phyloP scores from a whole-genome alignment of 495 filamentous ascomycete species.

The Beverwykella pulmonaria region DNA sequence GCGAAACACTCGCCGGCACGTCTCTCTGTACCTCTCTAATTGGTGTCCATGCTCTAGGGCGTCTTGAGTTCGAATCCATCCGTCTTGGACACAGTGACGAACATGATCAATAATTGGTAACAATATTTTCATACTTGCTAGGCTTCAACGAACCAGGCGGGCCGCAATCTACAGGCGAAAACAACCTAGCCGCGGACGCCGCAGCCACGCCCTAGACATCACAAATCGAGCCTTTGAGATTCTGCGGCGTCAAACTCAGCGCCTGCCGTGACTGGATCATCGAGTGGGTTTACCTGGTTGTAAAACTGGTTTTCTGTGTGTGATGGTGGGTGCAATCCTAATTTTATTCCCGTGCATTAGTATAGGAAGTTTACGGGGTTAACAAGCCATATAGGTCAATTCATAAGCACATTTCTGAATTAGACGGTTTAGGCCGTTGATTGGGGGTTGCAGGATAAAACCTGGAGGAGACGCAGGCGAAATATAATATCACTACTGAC shows the following conservation, averaged over 20 bases:
- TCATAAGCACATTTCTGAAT: slow-evolving; percentile 60
- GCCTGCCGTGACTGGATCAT: slow-evolving; percentile 43
- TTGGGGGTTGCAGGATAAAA: slow-evolving; percentile 57
- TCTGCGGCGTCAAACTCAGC: slow-evolving; percentile 47
- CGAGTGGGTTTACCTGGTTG: slow-evolving; percentile 64
- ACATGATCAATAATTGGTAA: slow-evolving; percentile 41
- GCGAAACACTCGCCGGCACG: slow-evolving; percentile 56
- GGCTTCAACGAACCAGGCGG: slow-evolving; percentile 78
- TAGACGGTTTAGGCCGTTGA: slow-evolving; percentile 74
- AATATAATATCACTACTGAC: slow-evolving; percentile 64
- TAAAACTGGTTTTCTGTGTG: slow-evolving; percentile 60
- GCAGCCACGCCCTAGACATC: slow-evolving; percentile 68
- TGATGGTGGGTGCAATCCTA: slow-evolving; percentile 59
- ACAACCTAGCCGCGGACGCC: slow-evolving; percentile 54
- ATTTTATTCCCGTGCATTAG: slow-evolving; percentile 77
- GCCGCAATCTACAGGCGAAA: slow-evolving; percentile 56
- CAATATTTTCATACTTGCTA: slow-evolving; percentile 66
- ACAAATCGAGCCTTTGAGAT: slow-evolving; percentile 66
- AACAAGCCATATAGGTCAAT: slow-evolving; percentile 68
- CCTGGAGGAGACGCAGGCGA: slow-evolving; percentile 59
- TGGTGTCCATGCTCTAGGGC: slow-evolving; percentile 84
- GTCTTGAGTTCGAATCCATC: slow-evolving; percentile 47
- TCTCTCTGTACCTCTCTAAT: slow-evolving; percentile 49
- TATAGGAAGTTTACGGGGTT: slow-evolving; percentile 76
- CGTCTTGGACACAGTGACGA: slow-evolving; percentile 58